Conservation (phyloP, 1,284 basidiomycete genomes). For the Athelia sp. region DNA sequence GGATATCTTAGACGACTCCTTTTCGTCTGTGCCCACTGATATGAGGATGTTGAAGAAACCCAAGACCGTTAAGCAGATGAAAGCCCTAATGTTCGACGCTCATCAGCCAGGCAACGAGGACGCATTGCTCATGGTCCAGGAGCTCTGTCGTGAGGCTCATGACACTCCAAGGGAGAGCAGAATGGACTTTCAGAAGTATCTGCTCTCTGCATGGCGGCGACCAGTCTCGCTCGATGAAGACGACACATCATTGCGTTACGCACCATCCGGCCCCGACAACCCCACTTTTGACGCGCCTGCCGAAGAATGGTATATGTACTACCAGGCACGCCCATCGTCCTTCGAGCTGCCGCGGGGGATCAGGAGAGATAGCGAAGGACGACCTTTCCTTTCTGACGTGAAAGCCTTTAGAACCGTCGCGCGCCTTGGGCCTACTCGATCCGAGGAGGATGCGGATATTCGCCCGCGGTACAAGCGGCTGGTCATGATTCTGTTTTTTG, state of each 20-base stretch:
- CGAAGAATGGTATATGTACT: constrained; percentile 39
- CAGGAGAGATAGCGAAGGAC: constrained; percentile 28
- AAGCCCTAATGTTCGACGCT: background rate
- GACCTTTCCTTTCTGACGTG: constrained; percentile 34
- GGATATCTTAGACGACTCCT: no score
- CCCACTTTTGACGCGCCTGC: background rate
- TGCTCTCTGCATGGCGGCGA: constrained; percentile 22
- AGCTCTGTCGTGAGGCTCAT: background rate
- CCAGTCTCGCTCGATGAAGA: constrained; percentile 23
- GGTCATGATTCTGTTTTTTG: no score
- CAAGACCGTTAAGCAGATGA: background rate
- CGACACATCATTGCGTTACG: constrained; percentile 12
- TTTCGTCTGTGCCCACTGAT: background rate
- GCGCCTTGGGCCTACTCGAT: constrained; percentile 29
- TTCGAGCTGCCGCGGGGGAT: constrained; percentile 42
- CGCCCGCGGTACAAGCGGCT: no score
- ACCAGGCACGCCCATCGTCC: constrained; percentile 32
- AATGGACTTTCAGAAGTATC: background rate
- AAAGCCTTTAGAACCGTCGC: constrained; percentile 37
- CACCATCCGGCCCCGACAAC: constrained; percentile 1
- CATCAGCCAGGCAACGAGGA: background rate
- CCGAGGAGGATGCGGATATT: no score
- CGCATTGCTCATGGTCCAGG: background rate
- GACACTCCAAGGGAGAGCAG: constrained; percentile 9
- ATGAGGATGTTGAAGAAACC: constrained; percentile 7